phyloP scores from a whole-genome alignment of 208 protist species.

The Acanthamoeba castellanii region DNA sequence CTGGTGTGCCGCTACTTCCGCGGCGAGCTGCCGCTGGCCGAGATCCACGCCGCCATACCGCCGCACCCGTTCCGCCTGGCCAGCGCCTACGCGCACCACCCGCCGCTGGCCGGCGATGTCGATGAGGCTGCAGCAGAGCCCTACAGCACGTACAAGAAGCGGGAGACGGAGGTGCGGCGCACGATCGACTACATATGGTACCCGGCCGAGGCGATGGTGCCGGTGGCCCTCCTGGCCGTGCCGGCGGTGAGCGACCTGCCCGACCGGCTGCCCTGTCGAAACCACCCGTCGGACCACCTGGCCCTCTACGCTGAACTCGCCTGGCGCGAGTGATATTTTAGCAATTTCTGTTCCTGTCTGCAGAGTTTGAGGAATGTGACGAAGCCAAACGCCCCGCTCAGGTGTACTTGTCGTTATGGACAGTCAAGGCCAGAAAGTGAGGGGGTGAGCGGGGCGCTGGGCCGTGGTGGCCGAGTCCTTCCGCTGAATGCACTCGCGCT shows the following conservation, averaged over 20 bases:
- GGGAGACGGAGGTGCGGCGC: background rate
- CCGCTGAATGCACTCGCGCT: too few relatives aligned
- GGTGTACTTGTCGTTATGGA: too few relatives aligned
- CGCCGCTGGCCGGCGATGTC: background rate
- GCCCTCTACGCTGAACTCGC: background rate
- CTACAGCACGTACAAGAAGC: constrained; percentile 34
- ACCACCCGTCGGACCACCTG: constrained; percentile 26
- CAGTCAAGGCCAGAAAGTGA: too few relatives aligned
- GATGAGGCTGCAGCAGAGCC: background rate
- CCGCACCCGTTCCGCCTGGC: background rate
- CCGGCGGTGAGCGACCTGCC: background rate
- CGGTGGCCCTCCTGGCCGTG: background rate
- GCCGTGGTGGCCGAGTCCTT: too few relatives aligned
- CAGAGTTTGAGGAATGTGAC: too few relatives aligned
- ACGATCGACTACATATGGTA: constrained; percentile 56
- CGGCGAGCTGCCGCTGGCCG: background rate
- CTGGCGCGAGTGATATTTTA: too few relatives aligned
- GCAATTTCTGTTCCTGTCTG: too few relatives aligned
- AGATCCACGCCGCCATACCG: background rate
- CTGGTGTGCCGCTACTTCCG: constrained; percentile 17
- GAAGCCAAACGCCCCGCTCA: too few relatives aligned
- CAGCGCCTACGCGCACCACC: constrained; percentile 26
- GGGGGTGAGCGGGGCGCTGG: too few relatives aligned
- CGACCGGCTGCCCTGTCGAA: background rate
- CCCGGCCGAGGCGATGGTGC: background rate